phyloP scores from a whole-genome alignment of 2,329 filamentous ascomycete genomes.

The Fusarium staphyleae region DNA sequence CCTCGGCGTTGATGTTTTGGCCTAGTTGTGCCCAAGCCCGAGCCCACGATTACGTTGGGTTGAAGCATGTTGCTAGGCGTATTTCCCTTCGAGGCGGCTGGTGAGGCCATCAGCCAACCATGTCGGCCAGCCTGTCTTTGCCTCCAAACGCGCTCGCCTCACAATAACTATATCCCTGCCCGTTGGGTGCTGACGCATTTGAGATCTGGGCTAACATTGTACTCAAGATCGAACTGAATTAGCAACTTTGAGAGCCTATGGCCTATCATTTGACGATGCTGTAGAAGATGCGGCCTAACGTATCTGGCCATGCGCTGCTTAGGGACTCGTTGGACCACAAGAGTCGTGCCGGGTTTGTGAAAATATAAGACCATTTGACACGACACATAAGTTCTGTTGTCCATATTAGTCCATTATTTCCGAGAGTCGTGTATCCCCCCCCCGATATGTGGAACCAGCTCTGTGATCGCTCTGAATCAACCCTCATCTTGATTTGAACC shows the following conservation, averaged over 20 bases:
- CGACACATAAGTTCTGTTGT: neutral
- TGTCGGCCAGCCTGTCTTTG: slow-evolving; percentile 15
- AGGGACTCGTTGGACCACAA: slow-evolving; percentile 6
- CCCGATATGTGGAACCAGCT: neutral
- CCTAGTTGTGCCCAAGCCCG: slow-evolving; percentile 28
- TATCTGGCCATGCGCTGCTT: slow-evolving; percentile 1
- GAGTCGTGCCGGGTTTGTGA: slow-evolving; percentile 1
- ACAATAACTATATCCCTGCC: neutral
- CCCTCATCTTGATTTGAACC: neutral
- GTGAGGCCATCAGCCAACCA: slow-evolving; percentile 24
- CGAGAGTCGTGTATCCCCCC: neutral
- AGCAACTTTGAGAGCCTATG: neutral
- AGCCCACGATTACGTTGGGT: slow-evolving; percentile 18
- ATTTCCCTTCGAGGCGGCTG: slow-evolving; percentile 8
- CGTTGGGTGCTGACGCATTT: neutral
- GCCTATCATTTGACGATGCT: slow-evolving; percentile 11
- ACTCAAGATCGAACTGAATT: neutral
- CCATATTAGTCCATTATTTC: neutral
- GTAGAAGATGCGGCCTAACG: slow-evolving; percentile 2
- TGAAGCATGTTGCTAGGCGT: slow-evolving; percentile 9
- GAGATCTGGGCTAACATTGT: neutral
- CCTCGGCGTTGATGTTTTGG: slow-evolving; percentile 1
- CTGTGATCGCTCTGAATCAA: neutral
- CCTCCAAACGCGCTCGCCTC: slow-evolving; percentile 14
- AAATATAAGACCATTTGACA: slow-evolving; percentile 16